A percentile compares a stretch with the other conserved stretches of the same genome.
phyloP scores from a whole-genome alignment of 441 rosid species.

The Syzygium malaccense region DNA sequence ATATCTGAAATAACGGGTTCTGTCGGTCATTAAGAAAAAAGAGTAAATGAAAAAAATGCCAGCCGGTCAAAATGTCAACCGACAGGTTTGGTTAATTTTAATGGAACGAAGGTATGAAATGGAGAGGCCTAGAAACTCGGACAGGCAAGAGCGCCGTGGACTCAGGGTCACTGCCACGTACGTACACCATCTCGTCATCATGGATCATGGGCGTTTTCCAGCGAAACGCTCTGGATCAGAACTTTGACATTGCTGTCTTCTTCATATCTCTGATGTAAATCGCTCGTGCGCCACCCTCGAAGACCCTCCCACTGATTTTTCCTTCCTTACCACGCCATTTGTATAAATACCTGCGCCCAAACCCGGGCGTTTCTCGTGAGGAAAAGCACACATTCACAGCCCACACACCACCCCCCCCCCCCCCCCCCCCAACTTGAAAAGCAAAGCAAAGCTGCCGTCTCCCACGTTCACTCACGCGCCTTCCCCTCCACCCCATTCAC shows the following conservation, averaged over 20 bases:
- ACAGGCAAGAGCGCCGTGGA: neutral
- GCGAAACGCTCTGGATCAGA: neutral
- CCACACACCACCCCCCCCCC: neutral
- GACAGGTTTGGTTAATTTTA: neutral
- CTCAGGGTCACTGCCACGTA: neutral
- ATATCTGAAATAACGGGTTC: neutral
- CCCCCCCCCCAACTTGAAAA: neutral
- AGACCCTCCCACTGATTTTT: neutral
- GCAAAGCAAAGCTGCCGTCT: neutral
- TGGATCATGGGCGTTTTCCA: neutral
- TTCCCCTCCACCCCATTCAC: neutral
- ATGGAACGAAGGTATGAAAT: neutral
- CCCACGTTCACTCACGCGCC: neutral
- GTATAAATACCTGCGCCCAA: neutral
- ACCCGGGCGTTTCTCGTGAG: neutral
- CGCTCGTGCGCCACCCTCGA: neutral
- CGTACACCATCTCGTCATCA: neutral
- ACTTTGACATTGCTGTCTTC: neutral
- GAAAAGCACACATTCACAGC: neutral
- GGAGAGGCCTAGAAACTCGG: neutral
- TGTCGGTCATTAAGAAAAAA: neutral
- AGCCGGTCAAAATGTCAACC: neutral
- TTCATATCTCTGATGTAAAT: neutral
- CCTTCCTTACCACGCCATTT: neutral
- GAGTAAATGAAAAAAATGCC: neutral